A percentile compares a stretch with the other conserved stretches of the same genome.
Evolutionary conservation across 176 grass and related monocot genomes (phyloP).

Genomic region (Cymbopogon citratus): DNA sequence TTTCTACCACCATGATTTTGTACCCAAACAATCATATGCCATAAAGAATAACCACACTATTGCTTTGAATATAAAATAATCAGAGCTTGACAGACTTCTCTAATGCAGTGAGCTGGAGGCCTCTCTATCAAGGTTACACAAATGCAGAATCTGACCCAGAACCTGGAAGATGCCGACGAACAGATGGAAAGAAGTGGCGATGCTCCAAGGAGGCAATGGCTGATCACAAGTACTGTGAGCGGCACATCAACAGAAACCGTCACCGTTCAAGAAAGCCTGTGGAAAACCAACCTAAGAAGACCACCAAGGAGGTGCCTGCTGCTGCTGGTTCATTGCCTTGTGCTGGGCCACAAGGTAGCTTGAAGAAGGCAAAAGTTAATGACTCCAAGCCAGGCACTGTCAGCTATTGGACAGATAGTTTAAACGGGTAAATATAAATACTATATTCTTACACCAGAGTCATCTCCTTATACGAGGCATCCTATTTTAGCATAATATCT

Average conservation of each 20-base stretch:
- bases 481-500: neutral
- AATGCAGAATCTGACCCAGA: conserved; percentile 68
- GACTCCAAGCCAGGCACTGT: conserved; percentile 25
- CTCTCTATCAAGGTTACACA: conserved; percentile 52
- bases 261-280: conserved; percentile 99
- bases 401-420: conserved; percentile 39
- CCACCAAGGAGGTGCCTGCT: conserved; percentile 28
- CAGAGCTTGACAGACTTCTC: conserved; percentile 7
- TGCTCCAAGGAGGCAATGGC: conserved; percentile 81
- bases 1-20: neutral
- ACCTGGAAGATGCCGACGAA: conserved; percentile 92
- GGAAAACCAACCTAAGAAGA: conserved; percentile 72
- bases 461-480: neutral
- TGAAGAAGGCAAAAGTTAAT: conserved; percentile 46
- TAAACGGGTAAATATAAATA: conserved; percentile 36
- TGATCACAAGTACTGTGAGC: conserved; percentile 98
- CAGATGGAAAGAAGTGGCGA: conserved; percentile 98
- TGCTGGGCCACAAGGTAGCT: conserved; percentile 29
- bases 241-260: conserved; percentile 93
- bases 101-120: conserved; percentile 67
- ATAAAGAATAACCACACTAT: neutral
- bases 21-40: neutral
- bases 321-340: conserved; percentile 12
- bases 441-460: neutral
- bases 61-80: neutral